Evolutionary conservation across 129 eudicot genomes (phyloP), one percentile per base, ranked within the genome.

Genomic region (Flaveria linearis): DNA sequence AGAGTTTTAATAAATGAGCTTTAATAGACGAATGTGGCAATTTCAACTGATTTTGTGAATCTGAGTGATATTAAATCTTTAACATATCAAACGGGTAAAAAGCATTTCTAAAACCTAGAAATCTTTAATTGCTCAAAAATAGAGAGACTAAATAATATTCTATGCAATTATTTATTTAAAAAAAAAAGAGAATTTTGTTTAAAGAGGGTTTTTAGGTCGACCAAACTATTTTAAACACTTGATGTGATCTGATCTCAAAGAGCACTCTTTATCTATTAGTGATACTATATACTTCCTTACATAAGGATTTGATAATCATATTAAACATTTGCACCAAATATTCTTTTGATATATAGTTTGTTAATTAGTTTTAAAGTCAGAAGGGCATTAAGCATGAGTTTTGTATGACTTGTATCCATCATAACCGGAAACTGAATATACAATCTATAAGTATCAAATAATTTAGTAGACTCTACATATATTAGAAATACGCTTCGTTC

Each of bases 351-450:
- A 65, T n/a, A 36, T 2, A 5, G 39, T 30, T 14, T 36, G 47
- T 64, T 64, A 30, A 16, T 30, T 7, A 16, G 18, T 63, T 28
- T 62, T 26, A 33, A 64, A 64, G 10, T 64, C 69, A 14, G 25
- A 16, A 64, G 8, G 1, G 46, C 1, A 15, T 13, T 33, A 25
- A 60, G 78, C 22, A 73, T 51, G 60, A 46, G 51, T 53, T 55
- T 36, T 73, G 77, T 83, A 83, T 65, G 45, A 74, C 50, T 62
- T 78, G 77, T 78, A 78, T 57, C 78, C 14, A 67, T 78, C 13
- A 45, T 45, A 45, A 10, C 49, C 7, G 12, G 7, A 8, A 30
- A 30, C 39, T 30, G 39, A 30, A 30, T 30, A 26, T 26, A 1
- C 30, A 33, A 33, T 33, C 39, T 33, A 33, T 33, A 33, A 33